Conservation (phyloP, 306 rosid species). For the Pyrus pyrifolia region DNA sequence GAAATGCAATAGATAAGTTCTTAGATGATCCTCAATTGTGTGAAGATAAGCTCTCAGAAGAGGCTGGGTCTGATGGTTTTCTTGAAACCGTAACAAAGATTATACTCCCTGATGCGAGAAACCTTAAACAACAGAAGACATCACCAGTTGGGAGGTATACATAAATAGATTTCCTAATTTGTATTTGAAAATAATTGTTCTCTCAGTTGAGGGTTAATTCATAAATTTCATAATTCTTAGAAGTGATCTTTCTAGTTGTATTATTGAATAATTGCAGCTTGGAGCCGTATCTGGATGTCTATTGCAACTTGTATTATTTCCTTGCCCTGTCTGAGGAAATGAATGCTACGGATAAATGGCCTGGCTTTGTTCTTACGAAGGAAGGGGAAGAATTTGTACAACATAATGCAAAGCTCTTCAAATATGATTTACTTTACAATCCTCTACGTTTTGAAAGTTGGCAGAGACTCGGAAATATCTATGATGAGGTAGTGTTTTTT, state of each 20-base stretch:
- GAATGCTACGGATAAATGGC: conserved; percentile 97
- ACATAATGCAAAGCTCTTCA: conserved; percentile 85
- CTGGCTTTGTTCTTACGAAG: conserved; percentile 92
- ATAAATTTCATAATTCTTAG: not conserved
- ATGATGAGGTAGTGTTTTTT: conserved; percentile 66
- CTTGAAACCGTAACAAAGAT: conserved; percentile 69
- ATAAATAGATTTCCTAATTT: not conserved
- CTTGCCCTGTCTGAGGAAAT: conserved; percentile 92
- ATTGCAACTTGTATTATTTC: conserved; percentile 81
- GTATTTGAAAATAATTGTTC: not conserved
- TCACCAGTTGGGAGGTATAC: conserved; percentile 62
- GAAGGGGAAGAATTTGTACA: conserved; percentile 97
- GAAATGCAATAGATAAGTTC: conserved; percentile 83
- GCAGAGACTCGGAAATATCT: conserved; percentile 87
- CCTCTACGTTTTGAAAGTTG: conserved; percentile 92
- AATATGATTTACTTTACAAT: conserved; percentile 78
- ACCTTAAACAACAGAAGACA: conserved; percentile 56
- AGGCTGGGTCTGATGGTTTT: conserved; percentile 87
- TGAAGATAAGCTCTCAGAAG: conserved; percentile 95
- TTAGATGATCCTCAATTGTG: conserved; percentile 76
- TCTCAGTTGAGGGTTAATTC: conserved; percentile 16
- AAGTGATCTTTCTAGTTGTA: conserved; percentile 15
- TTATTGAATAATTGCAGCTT: conserved; percentile 55
- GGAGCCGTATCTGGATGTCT: conserved; percentile 85
- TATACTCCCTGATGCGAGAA: conserved; percentile 65